These are phyloP conservation scores for Pseudopediastrum boryanum DNA, from an alignment of 139 green algal genomes.

Conservation along the genomic window DNA sequence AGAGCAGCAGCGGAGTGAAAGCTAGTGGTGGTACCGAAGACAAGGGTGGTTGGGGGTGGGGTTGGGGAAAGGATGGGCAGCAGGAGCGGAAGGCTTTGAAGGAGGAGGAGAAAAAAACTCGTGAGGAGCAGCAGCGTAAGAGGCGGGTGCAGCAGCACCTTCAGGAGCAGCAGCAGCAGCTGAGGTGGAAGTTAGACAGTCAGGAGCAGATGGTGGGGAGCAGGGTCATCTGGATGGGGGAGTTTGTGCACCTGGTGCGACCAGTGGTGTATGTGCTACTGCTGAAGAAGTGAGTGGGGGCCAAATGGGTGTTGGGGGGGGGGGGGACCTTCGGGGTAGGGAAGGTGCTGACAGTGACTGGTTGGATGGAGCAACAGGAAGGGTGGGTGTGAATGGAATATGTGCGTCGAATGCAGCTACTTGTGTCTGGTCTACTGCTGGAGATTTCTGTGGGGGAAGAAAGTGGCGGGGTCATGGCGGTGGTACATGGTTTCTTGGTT, in stretches of 20 bases:
- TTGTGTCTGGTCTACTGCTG: too few relatives aligned
- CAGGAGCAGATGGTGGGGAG: conserved; percentile 32
- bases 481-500: too few relatives aligned
- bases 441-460: too few relatives aligned
- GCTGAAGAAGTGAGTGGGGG: conserved; percentile 56
- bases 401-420: too few relatives aligned
- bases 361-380: too few relatives aligned
- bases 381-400: too few relatives aligned
- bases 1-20: neutral
- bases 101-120: neutral
- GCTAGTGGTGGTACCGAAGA: too few relatives aligned
- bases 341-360: too few relatives aligned
- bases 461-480: too few relatives aligned
- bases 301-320: too few relatives aligned
- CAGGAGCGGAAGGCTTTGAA: conserved; percentile 19
- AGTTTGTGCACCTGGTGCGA: conserved; percentile 75
- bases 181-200: conserved; percentile 10
- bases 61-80: neutral
- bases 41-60: too few relatives aligned
- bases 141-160: conserved; percentile 1
- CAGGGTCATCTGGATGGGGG: conserved; percentile 58
- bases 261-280: conserved; percentile 73
- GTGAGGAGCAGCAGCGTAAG: conserved; percentile 4
- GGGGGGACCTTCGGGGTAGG: too few relatives aligned
- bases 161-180: conserved; percentile 6